Base-by-base conservation (phyloP, 2,329 filamentous ascomycete genomes). In the Monilinia fructicola region DNA sequence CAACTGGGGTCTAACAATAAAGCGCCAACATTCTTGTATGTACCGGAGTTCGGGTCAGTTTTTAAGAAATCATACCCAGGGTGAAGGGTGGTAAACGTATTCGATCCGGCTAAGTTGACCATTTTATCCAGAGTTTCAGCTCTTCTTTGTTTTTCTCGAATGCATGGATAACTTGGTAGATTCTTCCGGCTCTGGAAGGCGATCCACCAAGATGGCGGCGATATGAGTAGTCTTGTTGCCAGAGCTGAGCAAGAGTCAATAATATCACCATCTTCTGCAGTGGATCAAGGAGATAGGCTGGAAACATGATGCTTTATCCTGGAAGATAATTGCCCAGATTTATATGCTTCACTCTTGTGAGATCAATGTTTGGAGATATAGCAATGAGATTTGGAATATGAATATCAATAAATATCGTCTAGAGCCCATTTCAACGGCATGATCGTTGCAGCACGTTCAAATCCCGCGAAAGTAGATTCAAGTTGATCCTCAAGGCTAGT, bases 211-310 rank as follows among this genome's bases (percentile, higher is more conserved):
- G 5, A 97, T 86, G 2, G 92, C 90, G 0, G 93, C 93, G 56
- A 96, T 79, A 77, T 98, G 95, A 10, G 94, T 98, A 1, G 95
- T 98, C 79, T 99, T 99, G 78, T 99, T 99, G 7, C 95, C 95
- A 1, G 95, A 0, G 95, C 95, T 0, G 95, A 92, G 76, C 94
- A 98, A 0, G 91, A 91, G 77, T 99, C 95, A n/a, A 98, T 86
- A 11, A 96, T 81, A 74, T 95, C 87, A 31, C 92, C 92, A 70
- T 89, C 85, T 67, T 85, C 81, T 11, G 86, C 80, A 0, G 80
- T 0, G 90, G 87, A 62, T 96, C 83, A 0, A 99, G 81, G 3
- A 99, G 81, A 75, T 95, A 95, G 0, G 94, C 95, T 0, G 95
- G 95, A 74, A 97, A 76, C 95, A 99, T 0, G 93, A 97, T 0